Base-by-base conservation (phyloP, 1,284 basidiomycete species). In the Leccinum subrobustum region DNA sequence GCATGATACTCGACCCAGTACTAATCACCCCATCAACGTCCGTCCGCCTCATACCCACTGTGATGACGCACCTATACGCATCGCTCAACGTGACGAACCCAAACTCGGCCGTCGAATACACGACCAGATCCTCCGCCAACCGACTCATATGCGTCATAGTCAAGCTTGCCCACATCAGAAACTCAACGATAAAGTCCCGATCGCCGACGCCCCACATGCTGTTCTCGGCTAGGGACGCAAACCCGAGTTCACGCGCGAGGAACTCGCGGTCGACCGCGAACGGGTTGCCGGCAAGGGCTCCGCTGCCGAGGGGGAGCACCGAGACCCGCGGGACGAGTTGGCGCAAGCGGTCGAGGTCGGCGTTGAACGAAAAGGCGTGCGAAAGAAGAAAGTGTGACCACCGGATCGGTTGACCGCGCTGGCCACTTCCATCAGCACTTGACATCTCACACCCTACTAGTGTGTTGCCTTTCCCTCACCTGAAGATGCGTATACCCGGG, bases 1-100 rank as follows among this genome's bases (percentile, higher is more conserved):
- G 96, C 96, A 99, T 99, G 74, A 99, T 98, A 65, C 95, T 98
- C 47, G 96, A 98, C 11, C 96, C 96, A 37, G 96, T 99, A 75
- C 94, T 96, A 63, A 23, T 48, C 6, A 14, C 20, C 18, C n/a
- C 58, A 31, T 54, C 52, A 52, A 35, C 33, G 63, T 23, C 58
- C 29, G 63, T 29, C 9, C 52, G 27, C 11, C 35, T 56, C n/a
- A 52, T 25, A 14, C n/a, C 31, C 42, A 52, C 57, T 16, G 23
- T 16, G 23, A 57, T 1, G 18, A 44, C 77, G 56, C 59, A 93
- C 93, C 91, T 94, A 78, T 98, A 99, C 3, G 96, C 96, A 77
- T 99, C 96, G 72, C 92, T 96, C 67, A 98, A 78, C 42, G 89
- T 88, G 63, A 98, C 83, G 74, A 98, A 99, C 11, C 95, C 95